Percentiles rank a stretch among this genome's conserved stretches.
These are phyloP conservation scores for Podospora tetraspora DNA, from an alignment of 495 filamentous ascomycete genomes.

Conservation along the genomic window DNA sequence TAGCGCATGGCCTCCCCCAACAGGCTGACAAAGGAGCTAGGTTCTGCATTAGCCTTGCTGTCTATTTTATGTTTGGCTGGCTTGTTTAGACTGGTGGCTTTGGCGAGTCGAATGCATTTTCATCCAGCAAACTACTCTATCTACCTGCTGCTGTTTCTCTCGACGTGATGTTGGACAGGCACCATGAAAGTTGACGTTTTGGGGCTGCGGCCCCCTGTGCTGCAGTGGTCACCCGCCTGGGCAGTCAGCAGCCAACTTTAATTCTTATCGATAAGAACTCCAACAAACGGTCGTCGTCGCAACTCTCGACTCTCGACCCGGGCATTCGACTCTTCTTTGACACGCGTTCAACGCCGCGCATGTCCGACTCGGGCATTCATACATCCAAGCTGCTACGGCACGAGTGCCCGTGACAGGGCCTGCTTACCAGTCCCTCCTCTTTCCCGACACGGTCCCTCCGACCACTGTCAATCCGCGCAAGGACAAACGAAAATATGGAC, in stretches of 20 bases:
- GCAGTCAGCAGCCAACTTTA: not conserved
- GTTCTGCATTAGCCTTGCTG: no score
- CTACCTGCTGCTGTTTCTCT: no score
- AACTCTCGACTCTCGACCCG: not conserved
- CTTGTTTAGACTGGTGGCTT: no score
- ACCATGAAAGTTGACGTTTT: not conserved
- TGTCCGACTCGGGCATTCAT: not conserved
- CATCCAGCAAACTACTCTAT: no score
- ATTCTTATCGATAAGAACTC: slow-evolving; percentile 1
- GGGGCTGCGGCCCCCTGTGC: not conserved
- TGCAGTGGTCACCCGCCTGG: not conserved
- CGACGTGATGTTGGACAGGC: no score
- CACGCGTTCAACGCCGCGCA: not conserved
- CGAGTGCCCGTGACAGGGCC: not conserved
- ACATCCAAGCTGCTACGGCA: not conserved
- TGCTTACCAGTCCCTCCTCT: not conserved
- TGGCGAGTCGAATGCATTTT: no score
- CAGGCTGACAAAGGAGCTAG: no score
- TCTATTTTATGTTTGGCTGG: no score
- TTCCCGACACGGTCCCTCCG: not conserved
- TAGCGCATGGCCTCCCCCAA: no score
- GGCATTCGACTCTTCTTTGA: not conserved
- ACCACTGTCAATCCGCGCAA: not conserved
- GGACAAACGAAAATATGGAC: slow-evolving; percentile 20
- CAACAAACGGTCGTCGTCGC: not conserved